Base-by-base conservation (phyloP, 176 grass and related monocot genomes). In the Hordeum marinum region DNA sequence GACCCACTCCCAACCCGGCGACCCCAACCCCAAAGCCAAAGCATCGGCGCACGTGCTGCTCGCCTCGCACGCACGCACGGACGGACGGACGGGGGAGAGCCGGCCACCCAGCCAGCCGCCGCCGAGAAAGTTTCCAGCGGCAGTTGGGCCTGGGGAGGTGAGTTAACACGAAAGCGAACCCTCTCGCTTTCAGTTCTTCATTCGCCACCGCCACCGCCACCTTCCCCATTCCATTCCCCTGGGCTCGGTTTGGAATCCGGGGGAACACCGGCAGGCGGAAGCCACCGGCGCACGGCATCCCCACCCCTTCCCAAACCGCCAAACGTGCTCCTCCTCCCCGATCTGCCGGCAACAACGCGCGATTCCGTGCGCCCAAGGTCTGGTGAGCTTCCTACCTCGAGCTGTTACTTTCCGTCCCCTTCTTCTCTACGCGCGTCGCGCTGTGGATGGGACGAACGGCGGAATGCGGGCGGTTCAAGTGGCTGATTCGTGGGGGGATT, bases 101-200 rank as follows among this genome's bases (percentile, higher is more conserved):
- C 48, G 15, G 46, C 24, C 60, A 59, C 14, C 18, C 57, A 25
- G 39, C 60, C 60, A 45, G 39, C 20, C 66, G 45, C 23, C 29
- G 42, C 70, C 41, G 42, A 74, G 42, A 21, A 37, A 68, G 39
- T 69, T 79, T 57, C 6, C 6, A 20, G 50, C 50, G 15, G 18
- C 54, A 57, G 54, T 40, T 40, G 39, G 39, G 39, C 7, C 37
- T 59, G 25, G 1, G 52, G 35, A 5, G 27, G 11, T 5, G 12
- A 73, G 68, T 82, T 70, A 78, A 86, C 63, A 82, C 72, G 78
- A 71, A 65, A 86, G 58, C 72, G 84, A 34, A 52, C 23, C 72
- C 32, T 35, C 79, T 78, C 82, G 72, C 55, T 82, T 61, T 68
- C 72, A 7, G 40, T 6, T 43, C 65, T 68, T 46, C 77, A 11